These are phyloP conservation scores for Paraphoma chrysanthemicola DNA, from an alignment of 2,329 filamentous ascomycete species.

Conservation along the genomic window DNA sequence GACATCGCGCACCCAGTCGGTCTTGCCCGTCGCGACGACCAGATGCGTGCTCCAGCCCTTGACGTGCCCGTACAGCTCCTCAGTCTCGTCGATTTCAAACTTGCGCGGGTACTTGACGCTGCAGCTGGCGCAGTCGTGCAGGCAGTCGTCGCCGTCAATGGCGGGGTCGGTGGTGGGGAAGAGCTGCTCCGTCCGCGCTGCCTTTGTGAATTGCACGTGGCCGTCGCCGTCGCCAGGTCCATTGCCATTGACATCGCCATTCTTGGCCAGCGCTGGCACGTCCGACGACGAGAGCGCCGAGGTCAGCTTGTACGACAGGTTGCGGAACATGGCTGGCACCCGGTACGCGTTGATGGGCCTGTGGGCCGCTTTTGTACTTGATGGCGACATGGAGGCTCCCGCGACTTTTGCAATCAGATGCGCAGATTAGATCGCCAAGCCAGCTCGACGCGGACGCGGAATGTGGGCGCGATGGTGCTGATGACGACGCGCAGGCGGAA, in stretches of 20 bases:
- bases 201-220: constrained; percentile 51
- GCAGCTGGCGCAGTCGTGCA: constrained; percentile 85
- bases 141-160: constrained; percentile 86
- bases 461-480: constrained; percentile 28
- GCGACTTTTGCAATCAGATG: constrained; percentile 38
- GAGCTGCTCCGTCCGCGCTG: constrained; percentile 59
- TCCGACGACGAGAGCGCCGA: constrained; percentile 40
- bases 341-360: constrained; percentile 42
- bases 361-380: constrained; percentile 18
- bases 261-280: constrained; percentile 37
- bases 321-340: constrained; percentile 46
- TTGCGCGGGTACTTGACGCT: constrained; percentile 78
- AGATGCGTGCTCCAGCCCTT: constrained; percentile 90
- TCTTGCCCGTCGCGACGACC: constrained; percentile 92
- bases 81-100: constrained; percentile 74
- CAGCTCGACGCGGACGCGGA: constrained; percentile 18
- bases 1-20: constrained; percentile 91
- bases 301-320: constrained; percentile 46
- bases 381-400: constrained; percentile 20
- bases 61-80: constrained; percentile 83
- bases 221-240: too few species aligned
- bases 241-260: constrained; percentile 34
- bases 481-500: constrained; percentile 6
- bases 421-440: constrained; percentile 40
- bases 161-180: constrained; percentile 78